Evolutionary conservation across 2,329 filamentous ascomycete genomes (phyloP), one percentile per base, ranked within the genome.

Genomic region (Chaetomium olivaceum): DNA sequence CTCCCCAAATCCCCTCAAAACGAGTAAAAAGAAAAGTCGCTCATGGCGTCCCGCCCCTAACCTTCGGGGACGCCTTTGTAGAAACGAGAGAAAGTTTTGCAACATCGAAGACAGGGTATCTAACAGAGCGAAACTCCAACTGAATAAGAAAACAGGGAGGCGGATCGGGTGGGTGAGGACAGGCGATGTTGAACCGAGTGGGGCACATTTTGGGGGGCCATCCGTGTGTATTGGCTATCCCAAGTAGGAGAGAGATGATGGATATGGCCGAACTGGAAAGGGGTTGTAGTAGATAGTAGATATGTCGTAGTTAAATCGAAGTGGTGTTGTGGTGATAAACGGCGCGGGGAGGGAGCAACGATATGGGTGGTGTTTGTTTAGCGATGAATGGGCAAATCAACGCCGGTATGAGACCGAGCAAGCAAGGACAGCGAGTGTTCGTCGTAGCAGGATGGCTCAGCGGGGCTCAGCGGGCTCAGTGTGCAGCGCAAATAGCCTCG

Each of bases 21-120:
- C 16, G 39, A 43, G 39, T 43, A 43, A 19, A 23, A 23, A 11
- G 6, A 51, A 31, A 59, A 11, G 23, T 23, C 48, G 48, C 48
- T 51, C 48, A 27, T 51, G 48, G 39, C 19, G 21, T 12, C 46
- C 46, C 19, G 21, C 14, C 33, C 50, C 9, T 48, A 9, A 27
- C 52, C 29, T 21, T 46, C 54, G n/a, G 62, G 33, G 50, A 27
- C 27, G 4, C 33, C n/a, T 16, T 36, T 51, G 61, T 39, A 55
- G 27, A 56, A 60, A n/a, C 27, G 52, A 55, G 16, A 48, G n/a
- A 48, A 48, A 56, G 11, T 46, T 52, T 58, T 55, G 33, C 14
- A 23, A 50, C 14, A 25, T 52, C 11, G 31, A 56, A 57, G 52
- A 25, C 33, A 27, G 63, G 63, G 63, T 65, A 65, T 65, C 63